phyloP scores from a whole-genome alignment of 208 protist genomes.

The Crithidia expoeki region DNA sequence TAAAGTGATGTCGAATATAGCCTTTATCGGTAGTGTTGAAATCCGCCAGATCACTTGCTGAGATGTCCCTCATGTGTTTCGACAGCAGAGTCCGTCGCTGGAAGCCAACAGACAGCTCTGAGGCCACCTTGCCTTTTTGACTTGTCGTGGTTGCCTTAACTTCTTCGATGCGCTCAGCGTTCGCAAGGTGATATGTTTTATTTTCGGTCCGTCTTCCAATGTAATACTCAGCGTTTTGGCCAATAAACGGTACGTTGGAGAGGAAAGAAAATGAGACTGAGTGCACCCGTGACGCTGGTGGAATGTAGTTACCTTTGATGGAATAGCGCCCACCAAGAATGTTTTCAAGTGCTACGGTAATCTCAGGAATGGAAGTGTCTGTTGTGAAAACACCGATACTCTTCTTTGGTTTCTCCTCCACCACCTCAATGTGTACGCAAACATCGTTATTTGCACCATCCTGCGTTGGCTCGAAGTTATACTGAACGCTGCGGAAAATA shows the following conservation, averaged over 20 bases:
- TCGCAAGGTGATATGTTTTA: conserved; percentile 70
- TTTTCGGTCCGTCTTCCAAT: conserved; percentile 65
- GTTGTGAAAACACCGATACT: conserved; percentile 84
- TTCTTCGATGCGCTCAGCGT: conserved; percentile 70
- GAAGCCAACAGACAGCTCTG: conserved; percentile 72
- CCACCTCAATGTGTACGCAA: conserved; percentile 78
- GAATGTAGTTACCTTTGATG: conserved; percentile 81
- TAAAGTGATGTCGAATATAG: conserved; percentile 68
- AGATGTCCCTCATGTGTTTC: conserved; percentile 51
- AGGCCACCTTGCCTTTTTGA: conserved; percentile 53
- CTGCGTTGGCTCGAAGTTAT: conserved; percentile 82
- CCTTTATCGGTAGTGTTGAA: conserved; percentile 72
- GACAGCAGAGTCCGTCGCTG: conserved; percentile 62
- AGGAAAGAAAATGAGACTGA: conserved; percentile 71
- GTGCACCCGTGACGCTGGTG: conserved; percentile 76
- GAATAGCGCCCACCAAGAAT: conserved; percentile 79
- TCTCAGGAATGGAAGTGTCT: conserved; percentile 77
- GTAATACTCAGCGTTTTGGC: conserved; percentile 81
- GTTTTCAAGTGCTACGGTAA: conserved; percentile 75
- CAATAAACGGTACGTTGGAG: conserved; percentile 83
- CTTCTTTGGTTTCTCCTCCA: conserved; percentile 71
- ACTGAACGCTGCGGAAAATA: conserved; percentile 75
- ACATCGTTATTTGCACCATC: conserved; percentile 72
- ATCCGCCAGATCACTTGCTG: conserved; percentile 43
- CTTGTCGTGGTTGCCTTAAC: conserved; percentile 62